Conservation (phyloP, 148 eudicot genomes). For the Beta vulgaris region DNA sequence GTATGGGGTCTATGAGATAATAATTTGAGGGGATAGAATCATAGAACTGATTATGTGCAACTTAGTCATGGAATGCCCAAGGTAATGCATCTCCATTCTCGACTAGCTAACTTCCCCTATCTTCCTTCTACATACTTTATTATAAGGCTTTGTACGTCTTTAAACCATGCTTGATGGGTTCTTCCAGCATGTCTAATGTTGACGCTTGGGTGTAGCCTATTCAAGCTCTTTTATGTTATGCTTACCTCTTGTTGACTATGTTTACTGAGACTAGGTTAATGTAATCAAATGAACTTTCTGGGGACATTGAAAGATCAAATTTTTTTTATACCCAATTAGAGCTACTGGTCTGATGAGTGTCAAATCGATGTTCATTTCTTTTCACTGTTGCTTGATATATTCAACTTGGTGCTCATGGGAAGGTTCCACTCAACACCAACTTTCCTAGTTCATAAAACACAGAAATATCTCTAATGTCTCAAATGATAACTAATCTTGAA, state of each 20-base stretch:
- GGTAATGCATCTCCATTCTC: background rate
- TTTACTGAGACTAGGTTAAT: too few relatives aligned
- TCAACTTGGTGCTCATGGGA: too few relatives aligned
- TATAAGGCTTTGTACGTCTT: background rate
- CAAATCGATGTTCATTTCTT: too few relatives aligned
- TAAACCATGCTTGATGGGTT: background rate
- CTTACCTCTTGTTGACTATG: background rate
- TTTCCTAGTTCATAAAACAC: too few relatives aligned
- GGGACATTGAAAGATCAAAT: too few relatives aligned
- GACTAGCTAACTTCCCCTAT: background rate
- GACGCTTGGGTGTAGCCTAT: background rate
- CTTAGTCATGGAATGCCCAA: background rate
- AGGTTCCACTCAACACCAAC: too few relatives aligned
- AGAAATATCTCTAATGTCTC: too few relatives aligned
- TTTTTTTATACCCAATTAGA: too few relatives aligned
- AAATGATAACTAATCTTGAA: too few relatives aligned
- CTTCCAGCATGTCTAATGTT: background rate
- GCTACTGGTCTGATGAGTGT: too few relatives aligned
- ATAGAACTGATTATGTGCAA: background rate
- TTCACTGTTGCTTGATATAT: too few relatives aligned
- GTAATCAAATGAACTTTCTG: too few relatives aligned
- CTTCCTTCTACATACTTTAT: background rate
- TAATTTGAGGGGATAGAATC: background rate
- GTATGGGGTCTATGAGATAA: background rate
- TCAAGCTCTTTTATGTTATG: background rate